A percentile compares a stretch with the other conserved stretches of the same genome.
Conservation (phyloP, 495 filamentous ascomycete species). For the Penicillium lividum region DNA sequence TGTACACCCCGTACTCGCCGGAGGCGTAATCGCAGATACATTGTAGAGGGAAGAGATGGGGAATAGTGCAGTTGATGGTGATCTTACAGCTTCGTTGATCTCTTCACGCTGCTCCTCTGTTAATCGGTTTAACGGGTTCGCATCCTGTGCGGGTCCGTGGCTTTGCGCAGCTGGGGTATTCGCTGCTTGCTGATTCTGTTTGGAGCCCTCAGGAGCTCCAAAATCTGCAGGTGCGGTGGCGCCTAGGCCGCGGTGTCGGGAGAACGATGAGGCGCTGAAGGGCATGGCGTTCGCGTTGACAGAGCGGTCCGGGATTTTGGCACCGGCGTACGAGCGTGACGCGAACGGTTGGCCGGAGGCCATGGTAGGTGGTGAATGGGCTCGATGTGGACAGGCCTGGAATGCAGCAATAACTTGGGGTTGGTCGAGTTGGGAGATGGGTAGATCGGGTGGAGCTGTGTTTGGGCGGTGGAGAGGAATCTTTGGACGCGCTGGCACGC, state of each 20-base stretch:
- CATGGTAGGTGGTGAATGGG: conserved; percentile 15
- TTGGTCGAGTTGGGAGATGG: neutral
- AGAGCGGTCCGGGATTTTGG: conserved; percentile 53
- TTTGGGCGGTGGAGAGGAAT: conserved; percentile 34
- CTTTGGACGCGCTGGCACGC: conserved; percentile 29
- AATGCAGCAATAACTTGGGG: conserved; percentile 4
- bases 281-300: conserved; percentile 42
- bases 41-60: neutral
- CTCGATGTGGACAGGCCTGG: neutral
- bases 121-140: conserved; percentile 54
- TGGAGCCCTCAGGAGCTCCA: conserved; percentile 30
- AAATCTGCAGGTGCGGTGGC: conserved; percentile 31
- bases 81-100: conserved; percentile 80
- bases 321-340: conserved; percentile 48
- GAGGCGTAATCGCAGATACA: neutral
- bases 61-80: conserved; percentile 11
- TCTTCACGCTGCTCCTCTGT: conserved; percentile 88
- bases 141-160: conserved; percentile 42
- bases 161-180: conserved; percentile 34
- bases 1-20: neutral
- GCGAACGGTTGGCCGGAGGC: conserved; percentile 50
- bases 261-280: conserved; percentile 52
- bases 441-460: conserved; percentile 4
- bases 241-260: conserved; percentile 38
- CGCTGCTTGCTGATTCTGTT: conserved; percentile 32